Conservation (phyloP, 768 basidiomycete genomes). For the Lyophyllum shimeji region DNA sequence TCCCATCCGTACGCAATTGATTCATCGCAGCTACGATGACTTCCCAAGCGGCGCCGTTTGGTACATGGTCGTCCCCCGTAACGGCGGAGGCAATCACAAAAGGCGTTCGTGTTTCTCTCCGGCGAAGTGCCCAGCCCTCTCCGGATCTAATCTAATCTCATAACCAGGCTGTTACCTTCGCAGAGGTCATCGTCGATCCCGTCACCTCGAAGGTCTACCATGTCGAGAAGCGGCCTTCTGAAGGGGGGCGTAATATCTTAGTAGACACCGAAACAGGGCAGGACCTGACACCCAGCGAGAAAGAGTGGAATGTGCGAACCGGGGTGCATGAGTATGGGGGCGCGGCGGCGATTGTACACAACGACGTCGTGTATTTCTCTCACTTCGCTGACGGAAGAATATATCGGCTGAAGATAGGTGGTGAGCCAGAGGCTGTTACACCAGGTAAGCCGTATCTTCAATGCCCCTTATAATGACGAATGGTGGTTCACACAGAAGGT, state of each 20-base stretch:
- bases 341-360: slow-evolving; percentile 47
- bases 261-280: slow-evolving; percentile 46
- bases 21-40: slow-evolving; percentile 5
- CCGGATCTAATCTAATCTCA: slow-evolving; percentile 7
- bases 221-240: slow-evolving; percentile 58
- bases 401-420: slow-evolving; percentile 34
- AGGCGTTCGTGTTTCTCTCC: slow-evolving; percentile 34
- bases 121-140: too few species aligned
- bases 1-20: not conserved
- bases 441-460: slow-evolving; percentile 46
- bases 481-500: not conserved
- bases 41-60: slow-evolving; percentile 46
- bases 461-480: slow-evolving; percentile 3
- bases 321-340: slow-evolving; percentile 73
- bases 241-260: slow-evolving; percentile 51
- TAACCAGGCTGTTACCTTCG: slow-evolving; percentile 32
- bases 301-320: slow-evolving; percentile 56
- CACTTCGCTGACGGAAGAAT: slow-evolving; percentile 48
- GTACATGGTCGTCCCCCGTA: slow-evolving; percentile 62
- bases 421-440: slow-evolving; percentile 51
- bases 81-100: slow-evolving; percentile 51
- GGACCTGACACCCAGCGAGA: slow-evolving; percentile 51
- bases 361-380: slow-evolving; percentile 52
- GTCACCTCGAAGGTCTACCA: slow-evolving; percentile 47
- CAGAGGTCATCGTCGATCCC: slow-evolving; percentile 55